Conservation (phyloP, 1,284 basidiomycete genomes). For the Pholiota adiposa region DNA sequence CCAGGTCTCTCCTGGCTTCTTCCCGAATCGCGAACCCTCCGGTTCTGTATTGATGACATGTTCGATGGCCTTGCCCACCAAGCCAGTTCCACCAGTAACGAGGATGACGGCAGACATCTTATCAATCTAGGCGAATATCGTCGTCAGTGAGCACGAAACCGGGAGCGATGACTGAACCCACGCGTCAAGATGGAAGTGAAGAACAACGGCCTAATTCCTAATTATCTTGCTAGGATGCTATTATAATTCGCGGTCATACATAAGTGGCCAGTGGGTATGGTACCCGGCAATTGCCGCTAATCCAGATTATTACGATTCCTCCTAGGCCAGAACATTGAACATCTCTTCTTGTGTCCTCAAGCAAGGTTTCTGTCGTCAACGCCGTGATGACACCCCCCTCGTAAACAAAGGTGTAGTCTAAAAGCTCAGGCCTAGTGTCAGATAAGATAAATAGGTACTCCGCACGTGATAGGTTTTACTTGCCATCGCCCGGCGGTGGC, state of each 20-base stretch:
- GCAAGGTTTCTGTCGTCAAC: no score
- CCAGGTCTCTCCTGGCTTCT: conserved; percentile 79
- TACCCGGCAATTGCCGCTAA: no score
- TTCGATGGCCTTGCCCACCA: conserved; percentile 84
- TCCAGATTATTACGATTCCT: no score
- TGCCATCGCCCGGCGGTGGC: background rate
- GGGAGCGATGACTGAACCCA: background rate
- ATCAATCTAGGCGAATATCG: background rate
- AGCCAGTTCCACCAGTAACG: conserved; percentile 85
- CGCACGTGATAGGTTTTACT: background rate
- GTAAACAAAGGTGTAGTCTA: no score
- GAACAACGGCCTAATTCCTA: no score
- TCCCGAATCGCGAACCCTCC: conserved; percentile 77
- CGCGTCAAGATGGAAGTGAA: conserved; percentile 2
- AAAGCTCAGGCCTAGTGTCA: no score
- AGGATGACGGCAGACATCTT: conserved; percentile 58
- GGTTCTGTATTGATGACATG: conserved; percentile 80
- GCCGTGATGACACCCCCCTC: no score
- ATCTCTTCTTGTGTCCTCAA: no score
- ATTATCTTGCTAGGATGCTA: no score
- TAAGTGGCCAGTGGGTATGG: no score
- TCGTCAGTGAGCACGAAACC: background rate
- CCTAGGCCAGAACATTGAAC: no score
- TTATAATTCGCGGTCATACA: no score
- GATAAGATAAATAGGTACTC: background rate